Evolutionary conservation across 176 grass and related monocot genomes (phyloP).

Genomic region (Oryza punctata): DNA sequence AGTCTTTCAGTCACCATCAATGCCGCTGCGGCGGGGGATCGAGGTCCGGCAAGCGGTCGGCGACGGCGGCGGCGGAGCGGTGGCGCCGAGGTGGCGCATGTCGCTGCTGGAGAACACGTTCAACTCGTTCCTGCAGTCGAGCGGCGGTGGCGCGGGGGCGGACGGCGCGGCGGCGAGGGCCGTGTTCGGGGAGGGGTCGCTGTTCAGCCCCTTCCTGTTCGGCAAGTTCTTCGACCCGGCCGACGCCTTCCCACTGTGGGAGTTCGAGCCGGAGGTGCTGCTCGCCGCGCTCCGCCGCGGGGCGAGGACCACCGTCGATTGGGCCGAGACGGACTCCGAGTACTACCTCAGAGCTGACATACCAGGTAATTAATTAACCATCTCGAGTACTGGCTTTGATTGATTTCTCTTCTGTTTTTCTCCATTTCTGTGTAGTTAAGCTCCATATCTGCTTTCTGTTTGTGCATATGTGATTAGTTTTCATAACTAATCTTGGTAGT

Average conservation of each 20-base stretch:
- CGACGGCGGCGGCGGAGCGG: not conserved
- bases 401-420: not conserved
- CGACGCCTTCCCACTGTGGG: slow-evolving; percentile 94
- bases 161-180: slow-evolving; percentile 45
- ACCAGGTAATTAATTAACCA: slow-evolving; percentile 52
- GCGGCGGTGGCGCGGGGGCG: not conserved
- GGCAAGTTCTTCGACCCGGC: slow-evolving; percentile 98
- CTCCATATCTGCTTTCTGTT: not conserved
- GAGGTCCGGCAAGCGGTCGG: slow-evolving; percentile 55
- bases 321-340: slow-evolving; percentile 64
- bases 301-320: slow-evolving; percentile 57
- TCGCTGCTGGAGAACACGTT: slow-evolving; percentile 76
- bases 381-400: not conserved
- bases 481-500: not conserved
- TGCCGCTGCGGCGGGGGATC: slow-evolving; percentile 67
- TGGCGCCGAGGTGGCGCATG: slow-evolving; percentile 68
- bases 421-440: not conserved
- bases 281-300: slow-evolving; percentile 53
- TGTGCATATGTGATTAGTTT: not conserved
- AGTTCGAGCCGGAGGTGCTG: slow-evolving; percentile 73
- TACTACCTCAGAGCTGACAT: slow-evolving; percentile 66
- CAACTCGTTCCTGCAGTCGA: slow-evolving; percentile 43
- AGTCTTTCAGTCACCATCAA: not conserved
- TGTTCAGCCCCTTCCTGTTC: slow-evolving; percentile 81
- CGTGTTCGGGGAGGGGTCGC: slow-evolving; percentile 78